These are phyloP conservation scores for Nicotiana noctiflora DNA, from an alignment of 257 asterid genomes.

Conservation along the genomic window DNA sequence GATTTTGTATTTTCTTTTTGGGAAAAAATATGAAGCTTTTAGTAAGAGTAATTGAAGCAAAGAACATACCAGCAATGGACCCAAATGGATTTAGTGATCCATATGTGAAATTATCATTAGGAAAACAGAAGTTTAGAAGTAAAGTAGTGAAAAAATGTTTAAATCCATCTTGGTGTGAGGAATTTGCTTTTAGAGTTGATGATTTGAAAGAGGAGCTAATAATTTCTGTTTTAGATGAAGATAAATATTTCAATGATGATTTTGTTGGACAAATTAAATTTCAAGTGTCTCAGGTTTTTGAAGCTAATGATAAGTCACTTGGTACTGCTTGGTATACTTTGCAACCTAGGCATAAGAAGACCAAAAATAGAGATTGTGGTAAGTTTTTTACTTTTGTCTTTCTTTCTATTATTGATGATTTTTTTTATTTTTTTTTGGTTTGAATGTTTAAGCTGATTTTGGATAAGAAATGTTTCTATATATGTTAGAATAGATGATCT, in stretches of 20 bases:
- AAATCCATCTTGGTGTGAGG: conserved; percentile 96
- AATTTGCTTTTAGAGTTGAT: conserved; percentile 72
- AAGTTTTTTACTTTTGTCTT: conserved; percentile 10
- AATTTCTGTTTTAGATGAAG: conserved; percentile 77
- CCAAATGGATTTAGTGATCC: conserved; percentile 93
- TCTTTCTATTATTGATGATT: not conserved
- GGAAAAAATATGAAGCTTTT: conserved; percentile 56
- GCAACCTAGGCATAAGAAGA: conserved; percentile 74
- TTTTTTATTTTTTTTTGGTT: not conserved
- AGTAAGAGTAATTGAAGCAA: conserved; percentile 89
- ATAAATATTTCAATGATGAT: conserved; percentile 86
- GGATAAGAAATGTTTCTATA: not conserved
- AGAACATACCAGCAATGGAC: conserved; percentile 73
- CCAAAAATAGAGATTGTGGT: conserved; percentile 86
- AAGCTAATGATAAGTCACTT: conserved; percentile 70
- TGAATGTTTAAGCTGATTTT: conserved; percentile 8
- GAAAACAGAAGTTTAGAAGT: conserved; percentile 65
- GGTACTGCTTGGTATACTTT: conserved; percentile 85
- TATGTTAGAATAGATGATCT: not conserved
- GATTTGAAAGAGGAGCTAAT: conserved; percentile 79
- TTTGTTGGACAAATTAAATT: conserved; percentile 78
- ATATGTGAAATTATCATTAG: conserved; percentile 81
- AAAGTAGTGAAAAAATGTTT: conserved; percentile 82
- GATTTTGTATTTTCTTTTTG: not conserved
- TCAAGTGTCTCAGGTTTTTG: conserved; percentile 61